A percentile compares a stretch with the other conserved stretches of the same genome.
Evolutionary conservation across 2,329 filamentous ascomycete species (phyloP).

Genomic region (Diaporthe australafricana): DNA sequence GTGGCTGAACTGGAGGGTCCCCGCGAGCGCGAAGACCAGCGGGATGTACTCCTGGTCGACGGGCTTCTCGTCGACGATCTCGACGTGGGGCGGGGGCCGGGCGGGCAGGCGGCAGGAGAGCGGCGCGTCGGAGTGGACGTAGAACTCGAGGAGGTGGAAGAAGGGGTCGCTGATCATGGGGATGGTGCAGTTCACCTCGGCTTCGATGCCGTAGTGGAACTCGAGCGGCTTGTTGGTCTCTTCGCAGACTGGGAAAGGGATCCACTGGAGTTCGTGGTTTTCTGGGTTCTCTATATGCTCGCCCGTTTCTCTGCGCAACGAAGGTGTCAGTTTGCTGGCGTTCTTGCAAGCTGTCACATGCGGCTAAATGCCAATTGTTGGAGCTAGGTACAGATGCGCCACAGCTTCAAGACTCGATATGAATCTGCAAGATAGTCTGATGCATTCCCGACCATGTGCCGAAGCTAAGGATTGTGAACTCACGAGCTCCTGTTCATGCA

Average conservation of each 20-base stretch:
- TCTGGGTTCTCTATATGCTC: conserved; percentile 84
- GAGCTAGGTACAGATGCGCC: neutral
- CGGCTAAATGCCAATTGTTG: neutral
- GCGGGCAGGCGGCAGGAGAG: conserved; percentile 90
- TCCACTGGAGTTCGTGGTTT: conserved; percentile 87
- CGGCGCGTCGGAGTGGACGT: conserved; percentile 96
- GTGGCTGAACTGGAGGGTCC: conserved; percentile 88
- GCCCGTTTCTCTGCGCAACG: conserved; percentile 79
- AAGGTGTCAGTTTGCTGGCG: conserved; percentile 7
- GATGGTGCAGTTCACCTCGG: conserved; percentile 87
- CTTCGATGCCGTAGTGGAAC: conserved; percentile 85
- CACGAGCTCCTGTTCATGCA: conserved; percentile 81
- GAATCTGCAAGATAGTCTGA: conserved; percentile 4
- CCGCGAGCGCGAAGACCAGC: conserved; percentile 87
- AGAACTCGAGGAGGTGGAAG: conserved; percentile 95
- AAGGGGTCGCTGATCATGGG: conserved; percentile 81
- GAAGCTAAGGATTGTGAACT: conserved; percentile 47
- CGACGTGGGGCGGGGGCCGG: conserved; percentile 71
- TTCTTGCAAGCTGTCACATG: neutral
- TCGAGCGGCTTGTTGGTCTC: conserved; percentile 87
- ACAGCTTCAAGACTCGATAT: neutral
- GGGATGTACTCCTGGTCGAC: conserved; percentile 77
- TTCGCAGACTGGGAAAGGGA: conserved; percentile 90
- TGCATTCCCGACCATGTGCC: neutral
- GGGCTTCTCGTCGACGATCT: conserved; percentile 64